These are phyloP conservation scores for Allomyces javanicus DNA, from an alignment of 192 early-diverging fungal genomes.

Conservation along the genomic window DNA sequence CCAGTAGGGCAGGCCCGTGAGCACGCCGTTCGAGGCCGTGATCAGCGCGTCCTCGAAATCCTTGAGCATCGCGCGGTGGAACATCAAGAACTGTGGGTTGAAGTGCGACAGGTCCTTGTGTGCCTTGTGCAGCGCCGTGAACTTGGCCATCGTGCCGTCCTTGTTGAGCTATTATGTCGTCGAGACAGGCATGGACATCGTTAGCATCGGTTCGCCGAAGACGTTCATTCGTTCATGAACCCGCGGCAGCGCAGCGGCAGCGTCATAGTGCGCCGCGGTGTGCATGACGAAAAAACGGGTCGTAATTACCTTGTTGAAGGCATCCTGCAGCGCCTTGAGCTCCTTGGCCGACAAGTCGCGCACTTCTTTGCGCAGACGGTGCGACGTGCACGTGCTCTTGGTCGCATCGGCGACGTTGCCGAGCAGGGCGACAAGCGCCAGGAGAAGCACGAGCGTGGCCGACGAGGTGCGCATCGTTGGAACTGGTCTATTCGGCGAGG, in stretches of 20 bases:
- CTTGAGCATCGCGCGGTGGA: conserved; percentile 1
- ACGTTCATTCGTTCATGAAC: not conserved
- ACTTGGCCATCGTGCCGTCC: not conserved
- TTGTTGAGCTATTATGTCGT: not conserved
- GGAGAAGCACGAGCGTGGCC: too few relatives aligned
- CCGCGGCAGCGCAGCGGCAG: too few relatives aligned
- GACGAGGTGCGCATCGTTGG: too few relatives aligned
- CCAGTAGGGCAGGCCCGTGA: not conserved
- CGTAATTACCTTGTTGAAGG: not conserved
- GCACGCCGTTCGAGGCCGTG: not conserved
- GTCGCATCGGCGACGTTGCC: too few relatives aligned
- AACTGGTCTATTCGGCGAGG: too few relatives aligned
- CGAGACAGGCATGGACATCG: too few relatives aligned
- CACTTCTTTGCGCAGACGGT: not conserved
- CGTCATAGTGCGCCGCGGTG: too few relatives aligned
- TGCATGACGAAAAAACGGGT: not conserved
- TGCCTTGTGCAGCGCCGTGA: not conserved
- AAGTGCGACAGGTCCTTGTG: conserved; percentile 1
- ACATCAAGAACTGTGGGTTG: not conserved
- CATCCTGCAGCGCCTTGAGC: not conserved
- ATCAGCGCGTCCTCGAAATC: not conserved
- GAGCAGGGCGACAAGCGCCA: too few relatives aligned
- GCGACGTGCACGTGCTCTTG: not conserved
- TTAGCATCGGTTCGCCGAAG: not conserved
- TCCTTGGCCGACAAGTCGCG: not conserved